A percentile compares a stretch with the other conserved stretches of the same genome.
Evolutionary conservation across 2,329 filamentous ascomycete genomes (phyloP).

Genomic region (Fusarium sp.): DNA sequence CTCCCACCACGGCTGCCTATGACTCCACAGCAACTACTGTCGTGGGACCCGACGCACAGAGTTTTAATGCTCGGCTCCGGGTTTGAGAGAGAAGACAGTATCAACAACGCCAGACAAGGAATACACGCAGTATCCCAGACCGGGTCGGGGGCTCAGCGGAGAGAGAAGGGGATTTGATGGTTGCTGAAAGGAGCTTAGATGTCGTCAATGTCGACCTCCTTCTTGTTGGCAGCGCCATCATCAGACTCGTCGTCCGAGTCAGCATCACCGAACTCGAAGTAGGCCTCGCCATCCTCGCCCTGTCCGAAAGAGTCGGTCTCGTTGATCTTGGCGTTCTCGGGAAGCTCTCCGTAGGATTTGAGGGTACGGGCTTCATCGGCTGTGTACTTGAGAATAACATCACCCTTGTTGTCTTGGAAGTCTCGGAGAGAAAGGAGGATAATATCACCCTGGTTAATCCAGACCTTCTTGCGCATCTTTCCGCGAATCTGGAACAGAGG

Average conservation of each 20-base stretch:
- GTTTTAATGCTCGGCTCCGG: constrained; percentile 35
- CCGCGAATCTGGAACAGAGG: constrained; percentile 70
- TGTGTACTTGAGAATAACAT: constrained; percentile 96
- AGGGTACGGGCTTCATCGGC: constrained; percentile 94
- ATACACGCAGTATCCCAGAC: constrained; percentile 3
- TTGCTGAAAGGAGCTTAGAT: constrained; percentile 68
- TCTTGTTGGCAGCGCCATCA: constrained; percentile 67
- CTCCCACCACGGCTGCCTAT: constrained; percentile 65
- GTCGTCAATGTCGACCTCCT: constrained; percentile 95
- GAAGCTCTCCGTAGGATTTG: constrained; percentile 97
- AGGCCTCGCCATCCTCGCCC: constrained; percentile 93
- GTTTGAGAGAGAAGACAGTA: constrained; percentile 76
- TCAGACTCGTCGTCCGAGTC: constrained; percentile 68
- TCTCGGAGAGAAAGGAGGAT: constrained; percentile 88
- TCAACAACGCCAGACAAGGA: constrained; percentile 46
- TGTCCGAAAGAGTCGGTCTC: constrained; percentile 96
- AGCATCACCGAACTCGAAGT: constrained; percentile 99
- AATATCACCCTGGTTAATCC: constrained; percentile 99
- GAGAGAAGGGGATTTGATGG: constrained; percentile 20
- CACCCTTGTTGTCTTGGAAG: constrained; percentile 95
- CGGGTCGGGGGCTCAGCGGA: constrained; percentile 42
- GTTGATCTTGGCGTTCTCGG: constrained; percentile 99
- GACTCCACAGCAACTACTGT: constrained; percentile 58
- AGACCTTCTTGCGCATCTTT: constrained; percentile 99
- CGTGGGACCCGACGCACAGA: constrained; percentile 52